These are phyloP conservation scores for Colletotrichum lupini DNA, from an alignment of 2,329 filamentous ascomycete species.

Conservation along the genomic window DNA sequence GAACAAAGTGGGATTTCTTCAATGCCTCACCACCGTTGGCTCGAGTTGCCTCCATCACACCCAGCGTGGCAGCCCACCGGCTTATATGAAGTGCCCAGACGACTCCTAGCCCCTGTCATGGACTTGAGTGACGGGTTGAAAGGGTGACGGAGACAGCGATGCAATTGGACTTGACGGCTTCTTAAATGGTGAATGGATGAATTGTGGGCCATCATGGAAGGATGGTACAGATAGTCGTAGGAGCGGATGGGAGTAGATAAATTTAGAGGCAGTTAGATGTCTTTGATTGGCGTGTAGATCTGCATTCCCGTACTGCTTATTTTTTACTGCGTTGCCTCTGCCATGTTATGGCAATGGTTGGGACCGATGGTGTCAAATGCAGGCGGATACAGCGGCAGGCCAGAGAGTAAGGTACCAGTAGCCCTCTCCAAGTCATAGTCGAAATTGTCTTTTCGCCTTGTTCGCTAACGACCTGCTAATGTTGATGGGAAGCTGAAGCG, in stretches of 20 bases:
- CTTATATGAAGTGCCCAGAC: constrained; percentile 8
- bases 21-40: constrained; percentile 22
- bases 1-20: constrained; percentile 23
- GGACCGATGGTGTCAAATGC: not conserved
- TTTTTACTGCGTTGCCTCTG: not conserved
- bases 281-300: not conserved
- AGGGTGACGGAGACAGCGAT: constrained; percentile 8
- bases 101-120: not conserved
- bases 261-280: constrained; percentile 6
- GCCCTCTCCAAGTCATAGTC: not conserved
- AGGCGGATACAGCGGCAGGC: not conserved
- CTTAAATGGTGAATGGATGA: constrained; percentile 4
- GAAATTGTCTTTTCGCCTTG: not conserved
- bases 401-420: not conserved
- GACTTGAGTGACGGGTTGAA: constrained; percentile 5
- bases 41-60: constrained; percentile 15
- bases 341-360: not conserved
- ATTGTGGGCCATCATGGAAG: constrained; percentile 1
- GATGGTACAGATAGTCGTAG: not conserved
- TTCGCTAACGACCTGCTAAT: not conserved
- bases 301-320: not conserved
- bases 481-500: not conserved
- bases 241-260: not conserved
- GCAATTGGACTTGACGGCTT: constrained; percentile 16
- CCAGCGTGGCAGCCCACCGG: not conserved